Evolutionary conservation across 2,329 filamentous ascomycete species (phyloP), one percentile per base, ranked within the genome.

Genomic region (Mycosphaerella arachidis): DNA sequence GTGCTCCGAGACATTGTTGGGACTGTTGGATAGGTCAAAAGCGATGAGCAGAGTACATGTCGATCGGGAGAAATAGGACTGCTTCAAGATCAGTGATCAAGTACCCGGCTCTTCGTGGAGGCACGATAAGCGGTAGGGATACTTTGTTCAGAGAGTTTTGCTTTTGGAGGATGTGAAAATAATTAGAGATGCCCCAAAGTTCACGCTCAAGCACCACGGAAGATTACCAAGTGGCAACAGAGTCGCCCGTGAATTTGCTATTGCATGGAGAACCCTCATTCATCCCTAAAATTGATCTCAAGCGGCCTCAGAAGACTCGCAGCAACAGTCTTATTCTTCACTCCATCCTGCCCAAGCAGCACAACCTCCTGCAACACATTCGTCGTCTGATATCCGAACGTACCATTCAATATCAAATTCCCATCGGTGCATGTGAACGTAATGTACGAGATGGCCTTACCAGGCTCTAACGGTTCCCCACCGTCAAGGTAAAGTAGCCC

Each of bases 401-500:
- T 71, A 0, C 86, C 86, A 1, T 73, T 75, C 18, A 46, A 43
- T 8, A 18, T 43, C 31, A 57, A 30, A 33, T 18, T 30, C 6
- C 48, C 55, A 29, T 57, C 48, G 13, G 12, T 27, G 31, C 84
- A 92, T 7, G 70, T 67, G 65, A 92, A 89, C 9, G 75, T 72
- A 53, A 91, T 78, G 55, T 83, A 75, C 5, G 80, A 84, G 79
- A 83, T 0, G 66, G 71, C 1, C 74, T 62, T 48, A 72, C 88
- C 48, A 72, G 89, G 89, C 61, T 82, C 76, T 55, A 92, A 66
- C 27, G 61, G 8, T 35, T 35, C 85, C 7, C 91, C 91, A 62
- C 94, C 90, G 66, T 94, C 91, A 4, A 94, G 76, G 71, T 92
- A 94, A 58, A 94, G 77, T 54, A 80, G 78, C 0, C 91, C 91